Evolutionary conservation across 805 yeast genomes (phyloP).

Genomic region (Lachancea cidri): DNA sequence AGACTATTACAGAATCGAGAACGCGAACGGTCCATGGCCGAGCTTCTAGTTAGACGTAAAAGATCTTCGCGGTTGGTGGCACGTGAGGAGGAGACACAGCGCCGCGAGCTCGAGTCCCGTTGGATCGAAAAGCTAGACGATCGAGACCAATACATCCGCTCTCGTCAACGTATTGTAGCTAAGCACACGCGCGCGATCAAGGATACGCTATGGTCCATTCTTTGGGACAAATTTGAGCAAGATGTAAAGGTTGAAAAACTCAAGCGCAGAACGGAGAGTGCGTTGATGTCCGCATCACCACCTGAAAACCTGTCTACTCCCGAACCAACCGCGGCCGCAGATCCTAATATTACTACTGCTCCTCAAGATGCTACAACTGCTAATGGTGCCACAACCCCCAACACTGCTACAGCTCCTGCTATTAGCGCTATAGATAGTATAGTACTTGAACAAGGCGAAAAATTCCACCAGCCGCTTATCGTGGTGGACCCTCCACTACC

Average conservation of each 20-base stretch:
- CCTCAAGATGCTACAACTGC: background rate
- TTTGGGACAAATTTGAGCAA: slow-evolving; percentile 29
- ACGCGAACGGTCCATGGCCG: slow-evolving; percentile 60
- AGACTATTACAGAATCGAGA: slow-evolving; percentile 39
- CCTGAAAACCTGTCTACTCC: background rate
- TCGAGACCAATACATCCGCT: slow-evolving; percentile 26
- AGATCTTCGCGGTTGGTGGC: slow-evolving; percentile 71
- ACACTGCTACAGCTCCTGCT: background rate
- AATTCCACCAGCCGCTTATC: slow-evolving; percentile 9
- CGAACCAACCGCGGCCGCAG: background rate
- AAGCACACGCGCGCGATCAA: slow-evolving; percentile 24
- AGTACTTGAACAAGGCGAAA: slow-evolving; percentile 13
- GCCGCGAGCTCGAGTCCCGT: slow-evolving; percentile 40
- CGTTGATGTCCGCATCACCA: too few relatives aligned
- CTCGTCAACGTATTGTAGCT: slow-evolving; percentile 21
- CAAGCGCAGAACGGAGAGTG: slow-evolving; percentile 10
- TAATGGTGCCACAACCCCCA: background rate
- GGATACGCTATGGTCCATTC: slow-evolving; percentile 25
- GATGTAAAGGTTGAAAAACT: slow-evolving; percentile 22
- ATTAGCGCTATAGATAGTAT: slow-evolving; percentile 9
- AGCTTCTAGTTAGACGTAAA: slow-evolving; percentile 61
- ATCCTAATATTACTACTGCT: too few relatives aligned
- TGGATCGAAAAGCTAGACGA: slow-evolving; percentile 34
- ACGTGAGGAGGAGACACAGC: slow-evolving; percentile 52
- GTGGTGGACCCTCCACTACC: slow-evolving; percentile 7